A percentile compares a stretch with the other conserved stretches of the same genome.
Evolutionary conservation across 1,139 yeast species (phyloP).

Genomic region (Yamadazyma aaseri): DNA sequence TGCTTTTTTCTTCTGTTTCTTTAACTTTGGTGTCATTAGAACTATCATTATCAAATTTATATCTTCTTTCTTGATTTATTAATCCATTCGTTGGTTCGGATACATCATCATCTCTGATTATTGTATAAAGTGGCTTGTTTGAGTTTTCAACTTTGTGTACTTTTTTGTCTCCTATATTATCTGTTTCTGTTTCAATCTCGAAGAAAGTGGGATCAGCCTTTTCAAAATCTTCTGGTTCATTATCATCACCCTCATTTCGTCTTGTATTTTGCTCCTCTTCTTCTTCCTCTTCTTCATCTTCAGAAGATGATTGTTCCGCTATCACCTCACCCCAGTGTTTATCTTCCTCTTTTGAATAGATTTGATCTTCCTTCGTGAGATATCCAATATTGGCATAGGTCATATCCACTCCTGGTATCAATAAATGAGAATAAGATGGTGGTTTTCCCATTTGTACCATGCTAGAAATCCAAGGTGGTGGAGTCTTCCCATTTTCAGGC

Average conservation of each 20-base stretch:
- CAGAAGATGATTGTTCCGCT: slow-evolving; percentile 35
- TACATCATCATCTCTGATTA: slow-evolving; percentile 24
- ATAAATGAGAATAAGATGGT: slow-evolving; percentile 71
- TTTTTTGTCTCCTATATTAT: slow-evolving; percentile 13
- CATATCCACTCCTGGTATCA: slow-evolving; percentile 54
- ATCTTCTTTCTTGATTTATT: slow-evolving; percentile 18
- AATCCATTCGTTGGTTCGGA: slow-evolving; percentile 13
- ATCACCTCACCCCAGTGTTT: slow-evolving; percentile 44
- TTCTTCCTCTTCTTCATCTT: slow-evolving; percentile 28
- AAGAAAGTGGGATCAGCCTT: slow-evolving; percentile 15
- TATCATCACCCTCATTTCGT: slow-evolving; percentile 20
- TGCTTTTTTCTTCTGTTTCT: slow-evolving; percentile 1
- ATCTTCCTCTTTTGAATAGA: slow-evolving; percentile 18
- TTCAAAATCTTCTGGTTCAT: slow-evolving; percentile 19
- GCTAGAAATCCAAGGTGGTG: slow-evolving; percentile 81
- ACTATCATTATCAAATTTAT: slow-evolving; percentile 17
- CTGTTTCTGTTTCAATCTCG: slow-evolving; percentile 17
- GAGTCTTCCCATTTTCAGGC: slow-evolving; percentile 44
- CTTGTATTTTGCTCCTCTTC: slow-evolving; percentile 21
- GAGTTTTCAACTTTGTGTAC: slow-evolving; percentile 6
- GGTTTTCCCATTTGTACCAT: slow-evolving; percentile 82
- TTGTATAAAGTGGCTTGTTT: slow-evolving; percentile 26
- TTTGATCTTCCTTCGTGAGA: slow-evolving; percentile 15
- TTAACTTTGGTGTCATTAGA: slow-evolving; percentile 4
- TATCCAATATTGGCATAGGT: slow-evolving; percentile 42